Evolutionary conservation across 345 rosid genomes (phyloP).

Genomic region (Sonneratia alba): DNA sequence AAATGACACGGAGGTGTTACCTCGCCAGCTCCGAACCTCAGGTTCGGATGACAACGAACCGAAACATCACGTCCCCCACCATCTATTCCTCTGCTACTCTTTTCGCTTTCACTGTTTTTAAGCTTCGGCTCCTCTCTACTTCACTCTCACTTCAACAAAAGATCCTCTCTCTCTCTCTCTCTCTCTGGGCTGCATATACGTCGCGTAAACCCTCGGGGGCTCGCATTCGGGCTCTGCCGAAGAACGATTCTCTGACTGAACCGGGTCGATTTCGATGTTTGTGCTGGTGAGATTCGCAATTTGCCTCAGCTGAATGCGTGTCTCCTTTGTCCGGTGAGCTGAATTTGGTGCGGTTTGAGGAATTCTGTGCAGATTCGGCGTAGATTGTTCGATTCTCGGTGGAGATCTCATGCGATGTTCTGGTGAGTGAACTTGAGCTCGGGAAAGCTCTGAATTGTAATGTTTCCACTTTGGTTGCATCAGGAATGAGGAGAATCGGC

Average conservation of each 20-base stretch:
- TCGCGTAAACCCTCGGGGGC: background rate
- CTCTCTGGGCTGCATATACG: background rate
- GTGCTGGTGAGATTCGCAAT: background rate
- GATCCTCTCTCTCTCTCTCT: background rate
- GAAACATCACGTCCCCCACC: background rate
- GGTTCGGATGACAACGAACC: conserved; percentile 1
- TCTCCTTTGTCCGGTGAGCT: background rate
- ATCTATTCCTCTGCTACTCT: background rate
- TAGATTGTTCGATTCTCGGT: background rate
- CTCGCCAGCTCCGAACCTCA: background rate
- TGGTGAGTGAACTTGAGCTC: background rate
- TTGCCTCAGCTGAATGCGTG: background rate
- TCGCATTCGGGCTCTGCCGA: background rate
- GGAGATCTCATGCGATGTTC: background rate
- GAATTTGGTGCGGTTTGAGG: background rate
- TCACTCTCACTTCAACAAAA: conserved; percentile 5
- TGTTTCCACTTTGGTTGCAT: background rate
- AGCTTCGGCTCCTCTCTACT: background rate
- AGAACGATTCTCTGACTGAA: background rate
- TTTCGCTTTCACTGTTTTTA: conserved; percentile 7
- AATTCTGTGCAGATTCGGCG: background rate
- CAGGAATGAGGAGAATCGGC: background rate
- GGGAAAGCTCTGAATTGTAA: background rate
- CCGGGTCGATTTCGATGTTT: background rate
- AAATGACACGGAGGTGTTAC: background rate